Evolutionary conservation across 2,329 filamentous ascomycete species (phyloP), one percentile per base, ranked within the genome.

Genomic region (Xylaria digitata): DNA sequence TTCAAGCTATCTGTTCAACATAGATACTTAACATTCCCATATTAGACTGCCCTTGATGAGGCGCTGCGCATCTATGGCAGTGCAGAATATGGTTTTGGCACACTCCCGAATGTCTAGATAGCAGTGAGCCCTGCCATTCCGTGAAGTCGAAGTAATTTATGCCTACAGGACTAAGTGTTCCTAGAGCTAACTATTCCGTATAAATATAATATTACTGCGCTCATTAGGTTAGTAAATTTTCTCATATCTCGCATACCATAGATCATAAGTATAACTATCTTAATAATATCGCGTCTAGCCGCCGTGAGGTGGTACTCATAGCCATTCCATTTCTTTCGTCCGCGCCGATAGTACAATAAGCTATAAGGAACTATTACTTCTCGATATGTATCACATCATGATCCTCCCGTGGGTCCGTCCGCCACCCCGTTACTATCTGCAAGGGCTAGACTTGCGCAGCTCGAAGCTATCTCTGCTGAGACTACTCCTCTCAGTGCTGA

Each of bases 401-500:
- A 45, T 65, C 34, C 42, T 32, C 30, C 21, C 23, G 26, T 45
- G 32, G 46, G n/a, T 21, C 21, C 26, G 19, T 46, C 48, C 49
- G 17, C 30, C 49, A 34, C 32, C 32, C 7, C 37, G 30, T 52
- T 59, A 49, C 66, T 58, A 69, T 50, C 50, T 56, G 43, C 34
- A 60, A 60, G 43, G 57, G 59, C 37, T 69, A 43, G 45, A 63
- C 52, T 43, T 61, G 37, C 61, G 42, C 9, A 58, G 68, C 60
- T 73, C 71, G 46, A 71, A 58, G 53, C 69, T 71, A 65, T 73
- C 70, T 61, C 69, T 65, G 32, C 57, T 43, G 30, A 58, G 32
- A 61, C 42, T 62, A 23, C 32, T 61, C 34, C 62, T 62, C 30
- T 68, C 67, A 6, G 61, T 56, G 42, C 67, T 72, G 63, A 75